Evolutionary conservation across 768 basidiomycete genomes (phyloP).

Genomic region (Lentinula sp.): DNA sequence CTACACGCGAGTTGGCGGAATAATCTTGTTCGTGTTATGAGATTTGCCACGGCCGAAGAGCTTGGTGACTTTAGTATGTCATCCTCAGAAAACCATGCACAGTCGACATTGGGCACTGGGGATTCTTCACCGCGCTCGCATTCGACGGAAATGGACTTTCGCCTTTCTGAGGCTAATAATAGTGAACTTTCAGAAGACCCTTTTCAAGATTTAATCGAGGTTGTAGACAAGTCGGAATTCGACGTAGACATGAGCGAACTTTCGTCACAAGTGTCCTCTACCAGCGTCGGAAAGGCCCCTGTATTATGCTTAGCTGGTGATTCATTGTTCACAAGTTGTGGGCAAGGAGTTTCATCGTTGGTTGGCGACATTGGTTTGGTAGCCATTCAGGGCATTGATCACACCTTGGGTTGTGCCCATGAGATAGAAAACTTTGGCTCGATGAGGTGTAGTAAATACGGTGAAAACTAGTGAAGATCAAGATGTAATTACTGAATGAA

Average conservation of each 20-base stretch:
- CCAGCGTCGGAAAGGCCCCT: constrained; percentile 18
- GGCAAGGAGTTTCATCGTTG: neutral
- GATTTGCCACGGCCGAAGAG: constrained; percentile 23
- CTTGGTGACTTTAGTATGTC: constrained; percentile 9
- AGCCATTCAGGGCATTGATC: constrained; percentile 11
- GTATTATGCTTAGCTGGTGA: constrained; percentile 35
- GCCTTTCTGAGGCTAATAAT: neutral
- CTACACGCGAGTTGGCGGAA: constrained; percentile 37
- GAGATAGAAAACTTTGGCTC: neutral
- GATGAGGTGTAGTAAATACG: too few species aligned
- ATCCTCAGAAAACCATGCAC: constrained; percentile 7
- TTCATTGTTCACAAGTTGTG: constrained; percentile 5
- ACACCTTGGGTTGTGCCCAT: constrained; percentile 36
- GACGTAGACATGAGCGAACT: constrained; percentile 11
- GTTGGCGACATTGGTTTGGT: neutral
- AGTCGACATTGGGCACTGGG: neutral
- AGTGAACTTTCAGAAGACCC: neutral
- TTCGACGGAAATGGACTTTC: constrained; percentile 20
- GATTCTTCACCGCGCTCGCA: neutral
- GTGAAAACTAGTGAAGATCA: too few species aligned
- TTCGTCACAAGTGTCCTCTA: neutral
- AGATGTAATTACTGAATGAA: too few species aligned
- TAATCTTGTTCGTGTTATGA: constrained; percentile 40
- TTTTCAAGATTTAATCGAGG: neutral
- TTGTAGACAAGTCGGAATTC: constrained; percentile 22